phyloP scores from a whole-genome alignment of 2,329 filamentous ascomycete genomes.

The Alternaria incomplexa region DNA sequence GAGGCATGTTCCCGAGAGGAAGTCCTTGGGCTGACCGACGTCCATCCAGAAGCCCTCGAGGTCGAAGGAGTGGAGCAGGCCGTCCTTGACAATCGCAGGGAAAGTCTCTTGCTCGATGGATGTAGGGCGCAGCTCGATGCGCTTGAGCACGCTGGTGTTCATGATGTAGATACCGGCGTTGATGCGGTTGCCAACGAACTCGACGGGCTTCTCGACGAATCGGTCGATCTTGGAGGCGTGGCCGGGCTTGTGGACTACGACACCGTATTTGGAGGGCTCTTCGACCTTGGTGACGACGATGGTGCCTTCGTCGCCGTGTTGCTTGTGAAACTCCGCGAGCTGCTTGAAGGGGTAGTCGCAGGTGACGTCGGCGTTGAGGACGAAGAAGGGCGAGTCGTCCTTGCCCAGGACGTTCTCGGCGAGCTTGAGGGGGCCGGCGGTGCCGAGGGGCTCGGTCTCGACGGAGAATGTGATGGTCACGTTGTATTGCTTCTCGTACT shows the following conservation, averaged over 20 bases:
- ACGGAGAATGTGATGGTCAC: slow-evolving; percentile 97
- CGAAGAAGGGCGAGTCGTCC: slow-evolving; percentile 94
- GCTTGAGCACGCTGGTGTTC: slow-evolving; percentile 86
- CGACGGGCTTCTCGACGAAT: slow-evolving; percentile 98
- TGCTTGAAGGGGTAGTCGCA: slow-evolving; percentile 96
- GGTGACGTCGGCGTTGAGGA: slow-evolving; percentile 97
- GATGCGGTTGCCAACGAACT: slow-evolving; percentile 98
- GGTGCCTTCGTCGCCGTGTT: slow-evolving; percentile 92
- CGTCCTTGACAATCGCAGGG: slow-evolving; percentile 88
- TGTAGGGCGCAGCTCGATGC: slow-evolving; percentile 94
- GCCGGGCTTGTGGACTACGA: slow-evolving; percentile 94
- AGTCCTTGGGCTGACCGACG: slow-evolving; percentile 97
- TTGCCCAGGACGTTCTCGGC: slow-evolving; percentile 91
- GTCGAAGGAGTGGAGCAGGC: slow-evolving; percentile 92
- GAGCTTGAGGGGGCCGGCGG: slow-evolving; percentile 92
- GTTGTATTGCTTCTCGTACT: slow-evolving; percentile 89
- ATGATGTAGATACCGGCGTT: slow-evolving; percentile 98
- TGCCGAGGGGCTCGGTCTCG: slow-evolving; percentile 93
- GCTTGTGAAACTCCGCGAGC: slow-evolving; percentile 88
- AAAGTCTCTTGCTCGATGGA: slow-evolving; percentile 99
- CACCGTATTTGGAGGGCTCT: slow-evolving; percentile 98
- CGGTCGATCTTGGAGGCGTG: slow-evolving; percentile 93
- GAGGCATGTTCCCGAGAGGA: slow-evolving; percentile 92
- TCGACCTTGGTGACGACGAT: slow-evolving; percentile 99
- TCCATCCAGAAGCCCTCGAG: slow-evolving; percentile 99